A percentile compares a stretch with the other conserved stretches of the same genome.
Evolutionary conservation across 257 asterid species (phyloP).

Genomic region (Fraxinus excelsior): DNA sequence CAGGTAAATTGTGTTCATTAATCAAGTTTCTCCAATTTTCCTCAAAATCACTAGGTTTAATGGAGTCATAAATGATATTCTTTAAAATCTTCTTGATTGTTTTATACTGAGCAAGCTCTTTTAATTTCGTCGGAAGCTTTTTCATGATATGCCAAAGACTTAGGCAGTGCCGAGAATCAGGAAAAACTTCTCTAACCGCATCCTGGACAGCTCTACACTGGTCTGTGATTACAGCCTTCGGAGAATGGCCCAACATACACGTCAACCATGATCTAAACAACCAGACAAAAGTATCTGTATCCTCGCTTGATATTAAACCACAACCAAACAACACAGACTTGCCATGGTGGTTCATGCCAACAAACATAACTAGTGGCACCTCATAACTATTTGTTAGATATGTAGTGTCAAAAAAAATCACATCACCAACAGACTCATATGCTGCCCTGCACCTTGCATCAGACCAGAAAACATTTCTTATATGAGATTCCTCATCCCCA

Average conservation of each 20-base stretch:
- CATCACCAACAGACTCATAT: conserved; percentile 10
- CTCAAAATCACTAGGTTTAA: not conserved
- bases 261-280: conserved; percentile 9
- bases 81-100: not conserved
- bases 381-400: conserved; percentile 8
- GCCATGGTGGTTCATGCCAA: not conserved
- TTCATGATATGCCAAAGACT: not conserved
- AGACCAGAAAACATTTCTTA: conserved; percentile 20
- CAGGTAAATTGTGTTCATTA: not conserved
- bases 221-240: not conserved
- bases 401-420: conserved; percentile 14
- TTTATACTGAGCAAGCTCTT: not conserved
- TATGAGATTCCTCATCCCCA: not conserved
- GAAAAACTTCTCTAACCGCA: not conserved
- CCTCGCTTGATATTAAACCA: conserved; percentile 2
- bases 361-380: not conserved
- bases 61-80: conserved; percentile 8
- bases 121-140: not conserved
- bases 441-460: conserved; percentile 12
- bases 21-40: not conserved
- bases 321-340: conserved; percentile 9
- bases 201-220: not conserved
- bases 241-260: not conserved
- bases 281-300: conserved; percentile 17
- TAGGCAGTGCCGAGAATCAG: not conserved